Base-by-base conservation (phyloP, 352 stramenopile species). In the Globisporangium cederbergense region DNA sequence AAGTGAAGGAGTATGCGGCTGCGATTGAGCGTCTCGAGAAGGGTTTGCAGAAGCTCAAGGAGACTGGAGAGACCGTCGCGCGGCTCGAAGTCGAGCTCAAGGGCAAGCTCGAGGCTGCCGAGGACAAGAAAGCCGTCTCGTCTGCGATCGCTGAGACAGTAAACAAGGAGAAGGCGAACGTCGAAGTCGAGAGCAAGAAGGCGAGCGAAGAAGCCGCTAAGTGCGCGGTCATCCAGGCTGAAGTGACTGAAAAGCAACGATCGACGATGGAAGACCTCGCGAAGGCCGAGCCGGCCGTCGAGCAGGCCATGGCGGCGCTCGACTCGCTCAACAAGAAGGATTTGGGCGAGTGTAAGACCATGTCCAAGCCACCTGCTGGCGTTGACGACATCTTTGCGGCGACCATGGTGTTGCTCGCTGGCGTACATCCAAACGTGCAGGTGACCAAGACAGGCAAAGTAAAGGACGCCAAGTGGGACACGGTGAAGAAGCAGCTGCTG, bases 241-340 rank as follows among this genome's bases (percentile, higher is more conserved):
- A 99, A 71, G 96, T 98, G 36, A 92, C 83, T 0, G 86, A 97
- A 53, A 98, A 98, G 57, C 90, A 98, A 64, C 78, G 89, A 0
- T 95, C 86, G 0, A 95, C 86, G 9, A 60, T 75, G 50, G 88
- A 95, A 46, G 96, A 98, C 74, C 78, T 98, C 1, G 93, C 95
- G 10, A 98, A 98, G 64, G 95, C 96, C 16, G 95, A 98, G 52
- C 95, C 96, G 34, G 92, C 96, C 32, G 94, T 98, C 11, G 82
- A 96, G 52, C 91, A 96, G 62, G 96, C 95, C n/a, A 98, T 98
- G 93, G 93, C 96, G 61, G 95, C 96, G 5, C 82, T 98, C 0
- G 93, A 98, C 60, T 98, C 95, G 20, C 76, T 98, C 52, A 98
- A 98, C 78, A 97, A 98, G 67, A 98, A 98, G 68, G 94, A 98